These are phyloP conservation scores for Solanum hybrid DNA, from an alignment of 305 asterid species.

Conservation along the genomic window DNA sequence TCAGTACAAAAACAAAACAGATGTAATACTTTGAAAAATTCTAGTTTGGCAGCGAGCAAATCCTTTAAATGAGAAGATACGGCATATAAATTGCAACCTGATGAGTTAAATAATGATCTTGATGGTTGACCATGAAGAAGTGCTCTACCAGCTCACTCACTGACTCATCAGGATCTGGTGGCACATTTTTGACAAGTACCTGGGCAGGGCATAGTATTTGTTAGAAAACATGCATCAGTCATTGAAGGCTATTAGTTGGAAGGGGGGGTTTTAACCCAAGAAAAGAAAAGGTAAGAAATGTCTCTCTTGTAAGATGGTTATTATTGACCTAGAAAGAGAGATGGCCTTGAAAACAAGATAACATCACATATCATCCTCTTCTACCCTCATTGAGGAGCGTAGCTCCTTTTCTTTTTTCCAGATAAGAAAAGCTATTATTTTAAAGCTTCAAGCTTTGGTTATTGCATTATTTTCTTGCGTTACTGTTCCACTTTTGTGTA, in stretches of 20 bases:
- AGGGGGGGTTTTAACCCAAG: background rate
- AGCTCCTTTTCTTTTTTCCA: background rate
- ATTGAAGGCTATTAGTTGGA: background rate
- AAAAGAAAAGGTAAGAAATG: background rate
- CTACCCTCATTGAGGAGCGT: background rate
- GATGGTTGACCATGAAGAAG: constrained; percentile 98
- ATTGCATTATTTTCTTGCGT: background rate
- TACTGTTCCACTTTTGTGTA: background rate
- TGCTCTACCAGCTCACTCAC: constrained; percentile 89
- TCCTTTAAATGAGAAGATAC: background rate
- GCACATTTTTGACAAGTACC: constrained; percentile 91
- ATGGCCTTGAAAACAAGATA: background rate
- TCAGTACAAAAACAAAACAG: background rate
- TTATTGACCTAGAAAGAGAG: background rate
- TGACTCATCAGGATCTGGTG: constrained; percentile 89
- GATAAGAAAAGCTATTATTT: background rate
- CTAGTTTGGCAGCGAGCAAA: background rate
- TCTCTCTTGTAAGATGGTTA: background rate
- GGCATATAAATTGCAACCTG: constrained; percentile 37
- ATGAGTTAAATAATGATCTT: constrained; percentile 79
- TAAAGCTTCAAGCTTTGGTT: background rate
- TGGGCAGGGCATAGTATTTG: constrained; percentile 23
- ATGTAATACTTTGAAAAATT: background rate
- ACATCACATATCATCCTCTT: background rate
- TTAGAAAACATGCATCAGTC: constrained; percentile 10